These are phyloP conservation scores for Reutealis trisperma DNA, from an alignment of 345 rosid species.

Conservation along the genomic window DNA sequence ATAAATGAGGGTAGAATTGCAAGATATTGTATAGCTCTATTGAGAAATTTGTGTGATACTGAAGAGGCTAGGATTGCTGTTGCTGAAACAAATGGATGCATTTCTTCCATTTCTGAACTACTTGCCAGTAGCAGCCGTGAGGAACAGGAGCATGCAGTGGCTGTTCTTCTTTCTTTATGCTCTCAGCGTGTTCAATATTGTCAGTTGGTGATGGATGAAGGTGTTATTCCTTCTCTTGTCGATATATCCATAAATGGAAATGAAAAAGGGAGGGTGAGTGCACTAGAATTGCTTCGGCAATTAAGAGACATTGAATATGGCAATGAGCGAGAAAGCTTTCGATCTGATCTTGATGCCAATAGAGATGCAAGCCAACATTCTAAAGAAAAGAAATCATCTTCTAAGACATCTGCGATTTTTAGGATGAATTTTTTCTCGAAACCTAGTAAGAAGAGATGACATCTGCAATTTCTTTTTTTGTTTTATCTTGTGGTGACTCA, in stretches of 20 bases:
- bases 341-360: constrained; percentile 11
- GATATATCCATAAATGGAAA: constrained; percentile 61
- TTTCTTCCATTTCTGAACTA: constrained; percentile 55
- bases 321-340: constrained; percentile 26
- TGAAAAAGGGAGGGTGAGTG: constrained; percentile 53
- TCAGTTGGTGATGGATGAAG: constrained; percentile 60
- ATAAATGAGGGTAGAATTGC: constrained; percentile 46
- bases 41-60: constrained; percentile 52
- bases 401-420: constrained; percentile 43
- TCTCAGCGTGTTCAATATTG: constrained; percentile 49
- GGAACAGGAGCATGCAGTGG: constrained; percentile 63
- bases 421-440: constrained; percentile 29
- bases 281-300: constrained; percentile 69
- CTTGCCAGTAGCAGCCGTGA: constrained; percentile 54
- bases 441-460: constrained; percentile 39
- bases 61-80: constrained; percentile 61
- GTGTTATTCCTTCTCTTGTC: constrained; percentile 54
- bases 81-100: constrained; percentile 58
- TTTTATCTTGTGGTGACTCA: constrained; percentile 3
- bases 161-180: constrained; percentile 41
- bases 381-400: constrained; percentile 38
- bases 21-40: constrained; percentile 41
- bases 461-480: not conserved
- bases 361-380: constrained; percentile 17
- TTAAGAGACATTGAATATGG: constrained; percentile 41